These are phyloP conservation scores for Penicillium nordicum DNA, from an alignment of 2,329 filamentous ascomycete genomes.

Conservation along the genomic window DNA sequence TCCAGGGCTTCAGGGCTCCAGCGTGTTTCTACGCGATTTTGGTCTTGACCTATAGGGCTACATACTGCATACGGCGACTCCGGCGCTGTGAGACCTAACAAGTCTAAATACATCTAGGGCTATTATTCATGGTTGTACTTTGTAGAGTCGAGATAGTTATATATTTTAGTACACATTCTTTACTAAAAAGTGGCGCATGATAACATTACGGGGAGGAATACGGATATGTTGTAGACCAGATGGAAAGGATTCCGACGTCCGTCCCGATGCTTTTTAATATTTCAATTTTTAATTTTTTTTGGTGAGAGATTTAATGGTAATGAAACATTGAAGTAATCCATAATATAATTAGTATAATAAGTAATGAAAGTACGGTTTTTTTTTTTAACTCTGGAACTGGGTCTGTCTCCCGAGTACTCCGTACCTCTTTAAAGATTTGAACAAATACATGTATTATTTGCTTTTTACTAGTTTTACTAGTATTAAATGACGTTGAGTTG, in stretches of 20 bases:
- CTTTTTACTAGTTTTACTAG: not conserved
- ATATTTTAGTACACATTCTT: not conserved
- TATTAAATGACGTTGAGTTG: not conserved
- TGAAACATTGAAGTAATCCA: not conserved
- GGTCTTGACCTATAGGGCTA: conserved; percentile 7
- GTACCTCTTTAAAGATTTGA: not conserved
- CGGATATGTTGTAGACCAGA: not conserved
- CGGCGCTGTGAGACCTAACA: conserved; percentile 5
- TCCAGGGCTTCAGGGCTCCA: not conserved
- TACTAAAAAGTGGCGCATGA: not conserved
- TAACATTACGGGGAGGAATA: not conserved
- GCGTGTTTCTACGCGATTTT: not conserved
- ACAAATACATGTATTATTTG: conserved; percentile 3
- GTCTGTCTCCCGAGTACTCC: conserved; percentile 19
- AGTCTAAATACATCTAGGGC: not conserved
- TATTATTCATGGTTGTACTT: not conserved
- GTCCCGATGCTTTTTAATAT: not conserved
- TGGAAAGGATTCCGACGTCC: not conserved
- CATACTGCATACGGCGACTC: conserved; percentile 9
- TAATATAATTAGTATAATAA: not conserved
- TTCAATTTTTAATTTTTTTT: not conserved
- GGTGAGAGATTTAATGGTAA: conserved; percentile 4
- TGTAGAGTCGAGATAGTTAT: not conserved
- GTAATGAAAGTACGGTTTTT: conserved; percentile 2
- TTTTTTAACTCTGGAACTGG: conserved; percentile 24